Percentiles rank a stretch among this genome's conserved stretches.
Conservation (phyloP, 1,139 yeast genomes). For the Zygosaccharomyces sapae region DNA sequence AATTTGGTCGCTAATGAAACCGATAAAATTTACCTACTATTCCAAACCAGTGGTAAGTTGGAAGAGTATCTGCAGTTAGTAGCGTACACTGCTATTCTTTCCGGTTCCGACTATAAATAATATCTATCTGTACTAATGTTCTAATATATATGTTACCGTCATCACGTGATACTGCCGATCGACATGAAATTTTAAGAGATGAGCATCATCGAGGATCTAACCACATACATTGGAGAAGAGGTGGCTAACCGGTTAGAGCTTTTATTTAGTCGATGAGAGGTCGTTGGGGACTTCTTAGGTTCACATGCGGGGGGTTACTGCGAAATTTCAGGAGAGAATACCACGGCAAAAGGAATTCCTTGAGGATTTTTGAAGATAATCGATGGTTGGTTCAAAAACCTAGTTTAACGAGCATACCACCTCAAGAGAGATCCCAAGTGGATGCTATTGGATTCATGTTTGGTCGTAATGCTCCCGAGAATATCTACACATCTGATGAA, state of each 20-base stretch:
- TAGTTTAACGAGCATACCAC: constrained; percentile 19
- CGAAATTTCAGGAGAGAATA: neutral
- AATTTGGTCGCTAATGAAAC: constrained; percentile 50
- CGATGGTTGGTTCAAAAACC: constrained; percentile 22
- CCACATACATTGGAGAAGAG: neutral
- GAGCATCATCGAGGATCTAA: neutral
- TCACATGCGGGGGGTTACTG: neutral
- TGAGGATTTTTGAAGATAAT: constrained; percentile 12
- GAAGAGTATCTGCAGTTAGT: constrained; percentile 56
- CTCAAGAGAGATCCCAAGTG: constrained; percentile 13
- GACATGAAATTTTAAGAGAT: neutral
- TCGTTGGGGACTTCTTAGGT: neutral
- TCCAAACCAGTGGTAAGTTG: constrained; percentile 57
- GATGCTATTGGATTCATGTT: constrained; percentile 10
- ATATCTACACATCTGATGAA: constrained; percentile 16
- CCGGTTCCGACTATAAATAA: constrained; percentile 10
- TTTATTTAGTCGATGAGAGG: neutral
- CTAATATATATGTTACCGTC: neutral
- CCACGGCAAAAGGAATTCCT: constrained; percentile 5
- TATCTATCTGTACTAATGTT: neutral
- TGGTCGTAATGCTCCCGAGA: constrained; percentile 6
- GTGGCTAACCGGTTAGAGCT: neutral
- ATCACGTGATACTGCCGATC: constrained; percentile 1
- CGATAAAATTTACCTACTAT: constrained; percentile 48
- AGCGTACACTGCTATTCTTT: constrained; percentile 52